Percentiles rank a stretch among this genome's conserved stretches.
These are phyloP conservation scores for Mycena metata DNA, from an alignment of 768 basidiomycete species.

Conservation along the genomic window DNA sequence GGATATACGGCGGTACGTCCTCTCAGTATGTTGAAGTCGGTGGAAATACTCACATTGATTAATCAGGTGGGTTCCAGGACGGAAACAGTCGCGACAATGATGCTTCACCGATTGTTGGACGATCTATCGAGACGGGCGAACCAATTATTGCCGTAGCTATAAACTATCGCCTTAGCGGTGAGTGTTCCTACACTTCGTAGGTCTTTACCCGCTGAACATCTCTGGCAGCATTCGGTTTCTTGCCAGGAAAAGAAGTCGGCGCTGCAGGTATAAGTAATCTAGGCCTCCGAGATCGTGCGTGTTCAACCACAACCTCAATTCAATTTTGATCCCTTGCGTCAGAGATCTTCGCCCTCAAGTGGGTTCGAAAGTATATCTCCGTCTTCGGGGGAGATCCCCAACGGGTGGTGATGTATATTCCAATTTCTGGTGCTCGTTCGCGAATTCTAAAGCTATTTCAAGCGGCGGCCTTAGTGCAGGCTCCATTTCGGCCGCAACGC, in stretches of 20 bases:
- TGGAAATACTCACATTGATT: background rate
- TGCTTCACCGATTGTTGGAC: background rate
- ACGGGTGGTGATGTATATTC: slow-evolving; percentile 57
- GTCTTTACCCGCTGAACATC: background rate
- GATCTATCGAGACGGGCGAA: slow-evolving; percentile 13
- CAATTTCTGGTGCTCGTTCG: too few species aligned
- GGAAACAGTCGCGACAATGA: slow-evolving; percentile 18
- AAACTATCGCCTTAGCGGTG: slow-evolving; percentile 28
- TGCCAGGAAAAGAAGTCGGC: slow-evolving; percentile 12
- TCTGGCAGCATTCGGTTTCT: slow-evolving; percentile 15
- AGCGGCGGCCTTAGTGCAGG: slow-evolving; percentile 32
- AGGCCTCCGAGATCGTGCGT: slow-evolving; percentile 20
- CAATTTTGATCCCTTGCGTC: background rate
- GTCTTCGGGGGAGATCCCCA: slow-evolving; percentile 68
- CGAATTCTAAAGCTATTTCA: background rate
- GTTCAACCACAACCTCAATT: background rate
- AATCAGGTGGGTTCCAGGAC: slow-evolving; percentile 8
- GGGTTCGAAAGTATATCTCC: slow-evolving; percentile 69
- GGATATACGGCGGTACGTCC: slow-evolving; percentile 14
- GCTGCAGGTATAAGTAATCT: slow-evolving; percentile 23
- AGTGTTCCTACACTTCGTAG: background rate
- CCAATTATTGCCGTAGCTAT: slow-evolving; percentile 24
- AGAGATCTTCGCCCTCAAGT: slow-evolving; percentile 61
- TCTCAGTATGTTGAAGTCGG: too few species aligned
- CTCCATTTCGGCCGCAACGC: slow-evolving; percentile 2